Evolutionary conservation across 768 basidiomycete species (phyloP).

Genomic region (Suillus variegatus): DNA sequence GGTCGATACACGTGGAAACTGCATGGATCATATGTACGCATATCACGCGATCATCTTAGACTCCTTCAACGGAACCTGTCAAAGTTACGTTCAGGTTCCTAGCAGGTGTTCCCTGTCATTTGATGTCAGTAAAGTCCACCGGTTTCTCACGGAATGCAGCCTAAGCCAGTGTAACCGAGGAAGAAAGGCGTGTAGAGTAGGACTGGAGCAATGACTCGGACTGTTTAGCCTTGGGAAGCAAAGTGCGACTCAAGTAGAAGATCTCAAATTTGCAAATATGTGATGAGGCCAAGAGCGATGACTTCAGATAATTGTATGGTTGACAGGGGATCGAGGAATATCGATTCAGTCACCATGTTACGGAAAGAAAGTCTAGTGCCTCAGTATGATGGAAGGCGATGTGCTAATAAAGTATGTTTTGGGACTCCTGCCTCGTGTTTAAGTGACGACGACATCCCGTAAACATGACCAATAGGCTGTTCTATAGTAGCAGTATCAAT

Average conservation of each 20-base stretch:
- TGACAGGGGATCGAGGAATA: background rate
- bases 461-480: background rate
- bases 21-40: background rate
- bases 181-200: background rate
- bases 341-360: background rate
- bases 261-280: background rate
- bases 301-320: background rate
- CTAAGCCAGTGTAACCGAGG: background rate
- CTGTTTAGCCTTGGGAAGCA: background rate
- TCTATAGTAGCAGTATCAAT: background rate
- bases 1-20: background rate
- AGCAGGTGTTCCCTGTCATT: background rate
- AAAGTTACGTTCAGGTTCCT: background rate
- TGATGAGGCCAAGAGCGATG: background rate
- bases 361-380: background rate
- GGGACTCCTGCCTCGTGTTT: background rate
- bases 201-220: background rate
- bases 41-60: background rate
- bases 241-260: background rate
- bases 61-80: background rate
- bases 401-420: background rate
- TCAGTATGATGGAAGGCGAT: background rate
- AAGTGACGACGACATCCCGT: background rate
- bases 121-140: background rate
- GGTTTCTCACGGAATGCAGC: background rate